Base-by-base conservation (phyloP, 1,139 yeast genomes). In the Saccharomyces hybrid region DNA sequence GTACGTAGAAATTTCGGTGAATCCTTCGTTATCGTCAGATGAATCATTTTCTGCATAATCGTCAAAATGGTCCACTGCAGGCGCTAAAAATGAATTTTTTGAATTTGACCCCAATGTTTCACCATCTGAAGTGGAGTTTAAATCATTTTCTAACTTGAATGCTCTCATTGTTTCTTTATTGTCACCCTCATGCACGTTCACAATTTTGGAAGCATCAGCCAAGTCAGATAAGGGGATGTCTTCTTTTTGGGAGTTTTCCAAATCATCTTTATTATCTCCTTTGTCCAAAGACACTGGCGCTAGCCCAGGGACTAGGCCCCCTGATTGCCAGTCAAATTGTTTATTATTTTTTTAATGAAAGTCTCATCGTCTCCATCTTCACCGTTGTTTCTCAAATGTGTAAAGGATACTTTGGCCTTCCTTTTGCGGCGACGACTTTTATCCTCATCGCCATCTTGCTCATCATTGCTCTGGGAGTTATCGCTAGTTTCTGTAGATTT, bases 1-100 rank as follows among this genome's bases (percentile, higher is more conserved):
- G 54, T 80, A 86, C 21, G 78, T 81, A 4, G 46, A 73, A 75
- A 51, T 71, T 42, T 73, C 75, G 51, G 74, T 51, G 34, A 61
- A 57, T 2, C 52, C 52, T n/a, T 55, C 57, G 12, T 50, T 44
- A 21, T 51, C 55, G 5, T 41, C 48, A 27, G 52, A 51, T 3
- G 61, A 58, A 41, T 61, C 63, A 19, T 56, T 55, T 32, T 57
- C 59, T 24, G 61, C 65, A 42, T 58, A 56, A 27, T 63, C 64
- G 29, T 61, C 65, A 46, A 59, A 62, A 34, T 63, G 64, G 41
- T 59, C 61, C 55, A 58, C 57, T 8, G 62, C 59, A 3, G 65
- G 61, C 4, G 61, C 64, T 27, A 57, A 61, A 41, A 63, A 73
- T 32, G 73, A 75, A 19, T 70, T 71, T n/a, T 69, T 71, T 11